Evolutionary conservation across 2,329 filamentous ascomycete genomes (phyloP).

Genomic region (Epichloe sp.): DNA sequence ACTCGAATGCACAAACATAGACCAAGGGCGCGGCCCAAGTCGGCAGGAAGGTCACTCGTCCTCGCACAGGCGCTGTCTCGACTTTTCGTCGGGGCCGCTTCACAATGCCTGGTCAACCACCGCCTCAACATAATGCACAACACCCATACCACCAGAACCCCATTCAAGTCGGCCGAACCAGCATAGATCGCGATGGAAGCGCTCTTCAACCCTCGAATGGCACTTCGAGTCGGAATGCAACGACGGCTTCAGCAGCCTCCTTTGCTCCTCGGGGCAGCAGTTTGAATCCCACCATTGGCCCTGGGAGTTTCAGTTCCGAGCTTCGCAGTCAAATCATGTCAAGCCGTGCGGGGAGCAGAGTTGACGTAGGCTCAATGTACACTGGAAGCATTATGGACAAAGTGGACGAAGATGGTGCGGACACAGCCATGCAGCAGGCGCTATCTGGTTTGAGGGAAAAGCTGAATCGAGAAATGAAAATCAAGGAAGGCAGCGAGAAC

Average conservation of each 20-base stretch:
- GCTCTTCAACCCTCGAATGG: slow-evolving; percentile 38
- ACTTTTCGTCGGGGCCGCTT: slow-evolving; percentile 17
- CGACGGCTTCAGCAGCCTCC: slow-evolving; percentile 43
- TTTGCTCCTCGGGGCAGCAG: slow-evolving; percentile 56
- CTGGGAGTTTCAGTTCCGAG: slow-evolving; percentile 83
- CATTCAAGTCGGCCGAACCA: slow-evolving; percentile 24
- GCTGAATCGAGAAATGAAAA: slow-evolving; percentile 92
- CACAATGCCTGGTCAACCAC: slow-evolving; percentile 18
- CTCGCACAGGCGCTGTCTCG: slow-evolving; percentile 21
- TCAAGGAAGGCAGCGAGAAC: slow-evolving; percentile 95
- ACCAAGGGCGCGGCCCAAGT: slow-evolving; percentile 25
- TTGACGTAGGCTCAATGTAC: slow-evolving; percentile 23
- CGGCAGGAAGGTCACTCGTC: slow-evolving; percentile 22
- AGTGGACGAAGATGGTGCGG: slow-evolving; percentile 48
- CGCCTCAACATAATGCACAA: slow-evolving; percentile 24
- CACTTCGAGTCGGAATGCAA: slow-evolving; percentile 30
- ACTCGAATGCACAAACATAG: slow-evolving; percentile 24
- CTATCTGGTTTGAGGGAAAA: slow-evolving; percentile 67
- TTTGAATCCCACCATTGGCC: slow-evolving; percentile 55
- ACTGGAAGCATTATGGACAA: slow-evolving; percentile 36
- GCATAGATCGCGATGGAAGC: slow-evolving; percentile 41
- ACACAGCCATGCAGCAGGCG: slow-evolving; percentile 52
- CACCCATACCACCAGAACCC: slow-evolving; percentile 17
- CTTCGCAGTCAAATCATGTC: slow-evolving; percentile 54
- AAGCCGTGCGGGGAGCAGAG: slow-evolving; percentile 22